Conservation (phyloP, 2,329 filamentous ascomycete genomes). For the Ophiosphaerella narmari region DNA sequence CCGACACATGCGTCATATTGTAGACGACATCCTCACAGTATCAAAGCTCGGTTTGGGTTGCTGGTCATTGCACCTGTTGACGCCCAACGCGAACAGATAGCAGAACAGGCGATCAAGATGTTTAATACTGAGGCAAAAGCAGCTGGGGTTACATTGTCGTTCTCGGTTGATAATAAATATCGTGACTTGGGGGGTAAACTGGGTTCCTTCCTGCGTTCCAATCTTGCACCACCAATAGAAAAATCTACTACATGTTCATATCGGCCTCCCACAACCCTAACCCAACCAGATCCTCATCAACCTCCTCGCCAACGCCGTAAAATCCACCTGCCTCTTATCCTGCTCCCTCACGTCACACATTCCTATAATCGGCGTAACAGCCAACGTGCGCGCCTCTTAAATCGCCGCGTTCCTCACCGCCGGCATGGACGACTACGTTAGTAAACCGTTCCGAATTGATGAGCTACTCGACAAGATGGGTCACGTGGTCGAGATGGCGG, state of each 20-base stretch:
- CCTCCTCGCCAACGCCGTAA: conserved; percentile 51
- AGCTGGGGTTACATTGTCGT: conserved; percentile 30
- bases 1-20: conserved; percentile 53
- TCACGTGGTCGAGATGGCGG: conserved; percentile 8
- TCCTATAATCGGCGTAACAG: conserved; percentile 42
- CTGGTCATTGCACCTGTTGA: conserved; percentile 49
- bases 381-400: conserved; percentile 41
- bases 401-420: conserved; percentile 32
- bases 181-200: conserved; percentile 42
- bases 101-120: conserved; percentile 43
- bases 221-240: background rate
- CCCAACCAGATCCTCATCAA: conserved; percentile 33
- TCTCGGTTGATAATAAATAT: conserved; percentile 45
- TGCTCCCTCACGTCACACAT: conserved; percentile 25
- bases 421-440: conserved; percentile 63
- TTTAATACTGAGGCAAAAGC: conserved; percentile 43
- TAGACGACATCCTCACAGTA: conserved; percentile 53
- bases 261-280: too few species aligned
- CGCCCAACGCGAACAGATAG: conserved; percentile 41
- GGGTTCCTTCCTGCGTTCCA: conserved; percentile 22
- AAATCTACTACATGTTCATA: background rate
- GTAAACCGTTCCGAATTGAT: conserved; percentile 68
- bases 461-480: conserved; percentile 32
- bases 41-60: conserved; percentile 51
- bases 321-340: conserved; percentile 52